phyloP scores from a whole-genome alignment of 2,329 filamentous ascomycete species.

The Fusarium sp. region DNA sequence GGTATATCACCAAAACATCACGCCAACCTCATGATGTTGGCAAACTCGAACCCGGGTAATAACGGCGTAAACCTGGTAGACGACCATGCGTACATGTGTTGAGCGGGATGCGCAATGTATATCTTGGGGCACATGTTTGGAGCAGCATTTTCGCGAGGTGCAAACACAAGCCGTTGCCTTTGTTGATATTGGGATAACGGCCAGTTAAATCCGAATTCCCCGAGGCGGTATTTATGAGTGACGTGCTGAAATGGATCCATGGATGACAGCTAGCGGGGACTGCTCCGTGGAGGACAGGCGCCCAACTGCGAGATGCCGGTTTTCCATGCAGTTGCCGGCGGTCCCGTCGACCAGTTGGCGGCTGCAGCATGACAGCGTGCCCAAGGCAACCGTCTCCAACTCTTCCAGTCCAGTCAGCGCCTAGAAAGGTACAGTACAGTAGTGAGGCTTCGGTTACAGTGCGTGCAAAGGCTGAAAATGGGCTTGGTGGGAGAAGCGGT shows the following conservation, averaged over 20 bases:
- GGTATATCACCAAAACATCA: neutral
- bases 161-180: neutral
- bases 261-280: neutral
- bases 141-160: neutral
- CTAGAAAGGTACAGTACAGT: neutral
- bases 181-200: neutral
- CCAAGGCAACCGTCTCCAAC: neutral
- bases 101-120: neutral
- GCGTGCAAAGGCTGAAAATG: conserved; percentile 3
- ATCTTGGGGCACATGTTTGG: neutral
- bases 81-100: neutral
- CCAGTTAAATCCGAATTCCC: conserved; percentile 15
- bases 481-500: conserved; percentile 7
- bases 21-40: conserved; percentile 7
- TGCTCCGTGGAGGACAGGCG: neutral
- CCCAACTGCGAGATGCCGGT: neutral
- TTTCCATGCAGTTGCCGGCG: neutral
- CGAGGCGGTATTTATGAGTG: conserved; percentile 12
- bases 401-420: neutral
- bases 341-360: conserved; percentile 17
- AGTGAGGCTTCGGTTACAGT: conserved; percentile 17
- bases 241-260: neutral
- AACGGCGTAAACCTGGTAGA: neutral
- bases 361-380: conserved; percentile 15
- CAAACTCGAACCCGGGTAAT: neutral